Conservation (phyloP, 2,329 filamentous ascomycete species). For the Xylaria digitata region DNA sequence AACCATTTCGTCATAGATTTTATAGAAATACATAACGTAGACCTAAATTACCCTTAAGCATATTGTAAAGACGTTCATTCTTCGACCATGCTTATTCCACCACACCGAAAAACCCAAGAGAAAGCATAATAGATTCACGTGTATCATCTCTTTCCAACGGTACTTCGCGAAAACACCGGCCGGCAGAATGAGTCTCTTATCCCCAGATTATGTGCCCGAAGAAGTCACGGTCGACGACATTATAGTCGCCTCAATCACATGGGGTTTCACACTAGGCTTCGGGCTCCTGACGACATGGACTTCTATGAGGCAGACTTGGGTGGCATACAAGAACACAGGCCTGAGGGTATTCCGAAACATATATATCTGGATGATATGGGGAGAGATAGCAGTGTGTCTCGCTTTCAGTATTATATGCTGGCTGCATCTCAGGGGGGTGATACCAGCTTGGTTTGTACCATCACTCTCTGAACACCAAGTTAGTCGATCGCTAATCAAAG, state of each 20-base stretch:
- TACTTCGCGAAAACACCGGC: not conserved
- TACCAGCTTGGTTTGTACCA: constrained; percentile 33
- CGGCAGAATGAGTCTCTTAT: constrained; percentile 8
- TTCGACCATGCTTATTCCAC: not conserved
- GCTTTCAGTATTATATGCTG: constrained; percentile 55
- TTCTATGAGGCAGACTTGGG: constrained; percentile 52
- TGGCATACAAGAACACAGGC: constrained; percentile 51
- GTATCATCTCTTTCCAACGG: constrained; percentile 10
- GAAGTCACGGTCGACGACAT: constrained; percentile 43
- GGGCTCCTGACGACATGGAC: constrained; percentile 55
- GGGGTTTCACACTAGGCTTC: constrained; percentile 56
- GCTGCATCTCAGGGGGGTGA: constrained; percentile 37
- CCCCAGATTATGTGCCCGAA: constrained; percentile 39
- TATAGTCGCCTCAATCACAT: constrained; percentile 50
- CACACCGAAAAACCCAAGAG: not conserved
- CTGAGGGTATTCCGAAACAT: constrained; percentile 51
- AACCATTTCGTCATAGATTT: not conserved
- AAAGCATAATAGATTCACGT: not conserved
- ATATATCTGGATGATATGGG: constrained; percentile 62
- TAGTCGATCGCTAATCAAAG: not conserved
- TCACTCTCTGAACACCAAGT: not conserved
- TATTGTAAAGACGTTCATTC: too few relatives aligned
- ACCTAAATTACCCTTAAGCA: not conserved
- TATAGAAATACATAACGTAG: not conserved
- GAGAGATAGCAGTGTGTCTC: constrained; percentile 57